phyloP scores from a whole-genome alignment of 2,329 filamentous ascomycete genomes.

The Talaromyces atroroseus region DNA sequence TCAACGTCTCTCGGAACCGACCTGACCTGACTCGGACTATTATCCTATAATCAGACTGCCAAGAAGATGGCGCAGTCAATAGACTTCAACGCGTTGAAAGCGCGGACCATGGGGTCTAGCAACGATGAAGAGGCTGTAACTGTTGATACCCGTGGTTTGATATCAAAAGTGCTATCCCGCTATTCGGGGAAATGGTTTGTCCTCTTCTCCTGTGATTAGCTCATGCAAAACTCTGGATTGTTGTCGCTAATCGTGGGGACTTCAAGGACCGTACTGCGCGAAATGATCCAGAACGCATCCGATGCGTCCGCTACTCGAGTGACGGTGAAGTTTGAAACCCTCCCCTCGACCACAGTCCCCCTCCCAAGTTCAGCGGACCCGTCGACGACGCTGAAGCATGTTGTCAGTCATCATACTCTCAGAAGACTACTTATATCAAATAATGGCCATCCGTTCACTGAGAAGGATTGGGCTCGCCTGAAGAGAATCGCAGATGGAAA shows the following conservation, averaged over 20 bases:
- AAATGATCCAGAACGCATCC: slow-evolving; percentile 97
- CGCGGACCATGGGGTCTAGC: slow-evolving; percentile 77
- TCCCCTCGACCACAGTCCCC: slow-evolving; percentile 73
- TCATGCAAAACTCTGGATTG: not conserved
- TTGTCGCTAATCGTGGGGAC: not conserved
- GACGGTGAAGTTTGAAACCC: slow-evolving; percentile 84
- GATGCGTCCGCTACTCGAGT: slow-evolving; percentile 90
- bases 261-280: slow-evolving; percentile 62
- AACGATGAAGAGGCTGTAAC: slow-evolving; percentile 96
- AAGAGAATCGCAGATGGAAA: slow-evolving; percentile 99
- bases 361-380: slow-evolving; percentile 60
- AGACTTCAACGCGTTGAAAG: slow-evolving; percentile 65
- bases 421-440: slow-evolving; percentile 87
- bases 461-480: slow-evolving; percentile 86
- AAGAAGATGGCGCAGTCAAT: slow-evolving; percentile 62
- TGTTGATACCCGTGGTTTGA: slow-evolving; percentile 91
- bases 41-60: not conserved
- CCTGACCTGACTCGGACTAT: not conserved
- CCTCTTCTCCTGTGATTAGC: not conserved
- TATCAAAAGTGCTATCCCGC: slow-evolving; percentile 93
- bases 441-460: slow-evolving; percentile 79
- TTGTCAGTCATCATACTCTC: slow-evolving; percentile 77
- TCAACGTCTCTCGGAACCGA: not conserved
- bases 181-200: slow-evolving; percentile 95
- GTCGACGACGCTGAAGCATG: slow-evolving; percentile 73